Base-by-base conservation (phyloP, 768 basidiomycete species). In the Suillus hirtellus region DNA sequence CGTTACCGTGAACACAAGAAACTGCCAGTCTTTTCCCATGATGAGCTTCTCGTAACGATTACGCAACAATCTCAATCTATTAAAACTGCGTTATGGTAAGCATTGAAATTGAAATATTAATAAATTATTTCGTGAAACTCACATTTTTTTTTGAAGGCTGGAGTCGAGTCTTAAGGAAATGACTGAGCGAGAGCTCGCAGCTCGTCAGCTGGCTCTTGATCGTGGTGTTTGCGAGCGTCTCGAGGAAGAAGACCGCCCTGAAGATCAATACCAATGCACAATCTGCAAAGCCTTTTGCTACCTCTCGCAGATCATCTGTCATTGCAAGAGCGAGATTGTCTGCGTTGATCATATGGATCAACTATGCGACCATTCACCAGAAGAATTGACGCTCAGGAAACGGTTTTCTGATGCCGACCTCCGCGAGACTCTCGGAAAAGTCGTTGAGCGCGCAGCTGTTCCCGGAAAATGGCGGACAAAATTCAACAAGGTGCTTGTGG, bases 21-120 rank as follows among this genome's bases (percentile, higher is more conserved):
- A 74, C 81, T 92, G 46, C 97, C 97, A 5, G 97, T 99, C 4
- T 99, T 99, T 77, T 98, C 95, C 38, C 97, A 99, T 74, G 95
- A 99, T 70, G 97, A 99, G 77, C 84, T 99, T 31, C 84, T 99
- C 67, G 86, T 98, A 73, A 96, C 96, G n/a, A 96, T 99, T 72
- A 95, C 93, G n/a, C 89, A 94, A 70, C 93, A 96, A 75, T 95
- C 95, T 3, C 86, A 89, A 60, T 90, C 90, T 19, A 96, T 97
- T 71, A 89, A 92, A 74, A 96, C 95, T 42, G 93, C 96, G 3
- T 80, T 92, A 70, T 99, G 97, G 96, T 96, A 73, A 66, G 88
- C 78, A 55, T 37, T 55, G 53, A 42, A 42, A 50, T 60, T 49
- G 7, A 49, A 14, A 24, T 14, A 31, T 66, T 66, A 60, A 44